Base-by-base conservation (phyloP, 257 asterid species). In the Solanum virginianum region DNA sequence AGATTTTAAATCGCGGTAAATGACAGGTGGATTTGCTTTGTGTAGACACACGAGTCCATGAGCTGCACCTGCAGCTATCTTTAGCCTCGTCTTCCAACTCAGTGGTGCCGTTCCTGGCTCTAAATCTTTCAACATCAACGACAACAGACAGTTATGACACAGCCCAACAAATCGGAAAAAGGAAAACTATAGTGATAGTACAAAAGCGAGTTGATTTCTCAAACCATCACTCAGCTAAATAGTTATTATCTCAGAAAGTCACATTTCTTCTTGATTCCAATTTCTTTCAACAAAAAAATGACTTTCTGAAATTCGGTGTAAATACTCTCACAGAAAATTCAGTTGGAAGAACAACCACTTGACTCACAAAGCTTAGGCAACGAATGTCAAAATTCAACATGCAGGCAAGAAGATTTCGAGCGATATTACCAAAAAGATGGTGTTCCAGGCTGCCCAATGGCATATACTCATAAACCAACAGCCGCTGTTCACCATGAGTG, bases 21-120 rank as follows among this genome's bases (percentile, higher is more conserved):
- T 94, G 86, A 95, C 98, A 0, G 98, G 98, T 22, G 98, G 98
- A 85, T 93, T 93, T 53, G 98, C 97, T 69, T 88, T 86, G 90
- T 95, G 99, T 81, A 95, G 99, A 86, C 91, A 94, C 83, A 93
- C 92, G 51, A 94, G 94, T 69, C 99, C 99, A 85, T 81, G 96
- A 85, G 99, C 99, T 9, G 98, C 95, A 6, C 95, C 98, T 29
- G 90, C 92, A 0, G 97, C 99, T 60, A 95, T 93, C 94, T 92
- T 92, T 88, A 95, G 86, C 68, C 99, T 90, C 20, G 93, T 94
- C 87, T 90, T 84, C 99, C 99, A 95, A 87, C 92, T 94, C 85
- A 95, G 86, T 4, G 97, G 92, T 87, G 69, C 89, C 80, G 60
- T 82, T 59, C 85, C 90, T 6, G 92, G 90, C 55, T 89, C 94